phyloP scores from a whole-genome alignment of 805 yeast genomes.

The Metschnikowia bowlesiae region DNA sequence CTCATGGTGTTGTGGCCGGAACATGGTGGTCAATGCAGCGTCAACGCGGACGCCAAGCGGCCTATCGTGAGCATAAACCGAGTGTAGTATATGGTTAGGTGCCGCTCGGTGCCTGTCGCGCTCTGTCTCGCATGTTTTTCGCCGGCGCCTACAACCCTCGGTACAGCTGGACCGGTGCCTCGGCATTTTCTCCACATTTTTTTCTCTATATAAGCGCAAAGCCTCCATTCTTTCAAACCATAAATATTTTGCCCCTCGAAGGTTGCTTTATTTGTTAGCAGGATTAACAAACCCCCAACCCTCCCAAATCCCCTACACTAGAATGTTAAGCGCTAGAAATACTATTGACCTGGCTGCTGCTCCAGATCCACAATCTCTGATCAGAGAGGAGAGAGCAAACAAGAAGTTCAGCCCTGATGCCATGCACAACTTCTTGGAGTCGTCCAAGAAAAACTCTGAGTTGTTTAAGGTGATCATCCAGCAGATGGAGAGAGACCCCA shows the following conservation, averaged over 20 bases:
- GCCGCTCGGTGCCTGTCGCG: too few relatives aligned
- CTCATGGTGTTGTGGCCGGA: background rate
- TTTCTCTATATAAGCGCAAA: conserved; percentile 3
- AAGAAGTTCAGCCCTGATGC: conserved; percentile 18
- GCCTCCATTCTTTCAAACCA: background rate
- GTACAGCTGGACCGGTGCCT: conserved; percentile 1
- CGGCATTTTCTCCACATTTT: conserved; percentile 6
- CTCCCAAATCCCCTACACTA: background rate
- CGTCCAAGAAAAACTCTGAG: conserved; percentile 18
- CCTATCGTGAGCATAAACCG: background rate
- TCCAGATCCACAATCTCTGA: conserved; percentile 21
- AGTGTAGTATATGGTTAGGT: background rate
- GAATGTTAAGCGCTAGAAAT: conserved; percentile 10
- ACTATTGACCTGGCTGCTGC: conserved; percentile 18
- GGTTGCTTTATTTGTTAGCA: background rate
- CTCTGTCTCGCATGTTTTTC: background rate
- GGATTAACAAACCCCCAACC: background rate
- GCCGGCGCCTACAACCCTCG: conserved; percentile 3
- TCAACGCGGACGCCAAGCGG: background rate
- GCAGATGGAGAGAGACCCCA: conserved; percentile 18
- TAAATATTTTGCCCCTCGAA: background rate
- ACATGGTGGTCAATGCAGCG: background rate
- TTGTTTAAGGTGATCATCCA: conserved; percentile 13
- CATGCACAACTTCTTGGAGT: conserved; percentile 26
- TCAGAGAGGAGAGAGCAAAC: conserved; percentile 19